Base-by-base conservation (phyloP, 2,329 filamentous ascomycete species). In the Fusarium lyarnte region DNA sequence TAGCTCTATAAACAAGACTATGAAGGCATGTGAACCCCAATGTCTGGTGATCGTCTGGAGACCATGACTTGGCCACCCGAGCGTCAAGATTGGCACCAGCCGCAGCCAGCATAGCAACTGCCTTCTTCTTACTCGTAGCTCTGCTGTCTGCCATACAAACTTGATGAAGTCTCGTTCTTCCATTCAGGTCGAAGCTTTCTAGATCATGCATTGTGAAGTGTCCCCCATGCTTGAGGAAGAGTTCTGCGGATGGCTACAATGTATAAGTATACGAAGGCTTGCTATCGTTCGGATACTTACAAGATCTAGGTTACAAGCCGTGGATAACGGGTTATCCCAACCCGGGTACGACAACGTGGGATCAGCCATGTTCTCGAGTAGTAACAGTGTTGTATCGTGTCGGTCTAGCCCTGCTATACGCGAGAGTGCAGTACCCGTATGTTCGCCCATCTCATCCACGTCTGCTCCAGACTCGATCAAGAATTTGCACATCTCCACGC, bases 401-500 rank as follows among this genome's bases (percentile, higher is more conserved):
- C 42, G 45, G 4, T 23, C 41, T 3, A 63, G 8, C 1, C 63
- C 67, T 12, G 63, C 39, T 25, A 70, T 70, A 7, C 31, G 45
- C 2, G 60, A 63, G 3, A 72, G 54, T 2, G 67, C 58, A 16
- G 67, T 72, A 2, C 62, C 63, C 2, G 43, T 60, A 19, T 67
- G 21, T 9, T 59, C 43, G 8, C 46, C 58, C 49, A 72, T 69
- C 6, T 72, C 68, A n/a, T 72, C 68, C 8, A 72, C 59, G 2
- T 72, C 70, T 29, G 60, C 68, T 2, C 68, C 68, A 8, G 70
- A 54, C 2, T 72, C 60, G 5, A 72, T 64, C 11, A 72, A 51
- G n/a, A 69, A 69, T 11, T 63, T 67, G 36, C 64, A 72, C 42
- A 72, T 66, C 8, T 72, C 38, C 1, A 63, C 49, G 8, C 36